Conservation (phyloP, 345 rosid species). For the Citrus sinensis region DVS_A1.0 CM039163.1:2001001-2001500, state of each 20-base stretch:
- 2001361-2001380: not conserved
- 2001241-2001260: not conserved
- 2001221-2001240: not conserved
- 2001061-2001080: conserved; percentile 78
- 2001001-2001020: not conserved
- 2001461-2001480: not conserved
- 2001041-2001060: conserved; percentile 79
- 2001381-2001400: not conserved
- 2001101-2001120: conserved; percentile 62
- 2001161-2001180: conserved; percentile 89
- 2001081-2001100: conserved; percentile 86
- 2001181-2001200: conserved; percentile 85
- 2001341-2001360: conserved; percentile 48
- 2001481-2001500: not conserved
- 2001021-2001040: conserved; percentile 37
- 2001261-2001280: not conserved
- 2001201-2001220: conserved; percentile 53
- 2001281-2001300: not conserved
- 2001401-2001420: not conserved
- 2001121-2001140: conserved; percentile 92
- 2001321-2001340: conserved; percentile 72
- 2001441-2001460: not conserved
- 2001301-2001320: not conserved
- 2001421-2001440: not conserved
- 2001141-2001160: conserved; percentile 69